Percentiles rank a stretch among this genome's conserved stretches.
phyloP scores from a whole-genome alignment of 2,329 filamentous ascomycete species.

The Akanthomyces dipterigenus region DNA sequence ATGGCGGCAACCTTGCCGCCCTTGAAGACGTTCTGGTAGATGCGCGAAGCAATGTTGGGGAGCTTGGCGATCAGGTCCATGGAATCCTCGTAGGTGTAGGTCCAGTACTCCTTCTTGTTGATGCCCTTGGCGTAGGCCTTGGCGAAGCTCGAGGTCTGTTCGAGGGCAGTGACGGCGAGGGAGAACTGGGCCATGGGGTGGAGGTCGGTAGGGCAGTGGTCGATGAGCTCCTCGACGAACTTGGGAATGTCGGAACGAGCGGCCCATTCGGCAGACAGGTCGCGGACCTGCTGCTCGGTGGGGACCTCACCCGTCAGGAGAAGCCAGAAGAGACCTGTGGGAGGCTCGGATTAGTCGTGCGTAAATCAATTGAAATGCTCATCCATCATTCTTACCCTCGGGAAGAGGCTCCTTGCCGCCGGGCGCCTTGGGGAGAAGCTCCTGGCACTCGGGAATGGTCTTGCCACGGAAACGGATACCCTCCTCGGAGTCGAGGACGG shows the following conservation, averaged over 20 bases:
- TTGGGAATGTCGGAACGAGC: conserved; percentile 94
- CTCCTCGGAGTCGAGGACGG: conserved; percentile 96
- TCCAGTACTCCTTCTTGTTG: conserved; percentile 99
- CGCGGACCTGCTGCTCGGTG: conserved; percentile 95
- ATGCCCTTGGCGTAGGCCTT: conserved; percentile 99
- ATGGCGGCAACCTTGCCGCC: conserved; percentile 94
- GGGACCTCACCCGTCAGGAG: conserved; percentile 97
- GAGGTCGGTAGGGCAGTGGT: conserved; percentile 97
- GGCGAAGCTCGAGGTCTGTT: conserved; percentile 95
- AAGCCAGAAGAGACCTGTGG: conserved; percentile 92
- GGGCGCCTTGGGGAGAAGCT: conserved; percentile 92
- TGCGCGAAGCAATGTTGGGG: conserved; percentile 92
- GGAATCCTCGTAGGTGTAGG: conserved; percentile 97
- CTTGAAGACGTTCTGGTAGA: conserved; percentile 99
- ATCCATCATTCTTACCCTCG: conserved; percentile 56
- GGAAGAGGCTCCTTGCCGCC: conserved; percentile 95
- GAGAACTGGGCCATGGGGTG: conserved; percentile 99
- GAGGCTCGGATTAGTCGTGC: conserved; percentile 1
- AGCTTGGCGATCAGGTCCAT: conserved; percentile 99
- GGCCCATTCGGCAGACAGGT: conserved; percentile 97
- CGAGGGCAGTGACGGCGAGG: conserved; percentile 91
- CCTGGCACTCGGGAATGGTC: conserved; percentile 98
- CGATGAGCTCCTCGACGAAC: conserved; percentile 98
- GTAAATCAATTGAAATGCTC: neutral
- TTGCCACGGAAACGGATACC: conserved; percentile 99